Evolutionary conservation across 2,329 filamentous ascomycete species (phyloP), one percentile per base, ranked within the genome.

Genomic region (Daldinia sp.): DNA sequence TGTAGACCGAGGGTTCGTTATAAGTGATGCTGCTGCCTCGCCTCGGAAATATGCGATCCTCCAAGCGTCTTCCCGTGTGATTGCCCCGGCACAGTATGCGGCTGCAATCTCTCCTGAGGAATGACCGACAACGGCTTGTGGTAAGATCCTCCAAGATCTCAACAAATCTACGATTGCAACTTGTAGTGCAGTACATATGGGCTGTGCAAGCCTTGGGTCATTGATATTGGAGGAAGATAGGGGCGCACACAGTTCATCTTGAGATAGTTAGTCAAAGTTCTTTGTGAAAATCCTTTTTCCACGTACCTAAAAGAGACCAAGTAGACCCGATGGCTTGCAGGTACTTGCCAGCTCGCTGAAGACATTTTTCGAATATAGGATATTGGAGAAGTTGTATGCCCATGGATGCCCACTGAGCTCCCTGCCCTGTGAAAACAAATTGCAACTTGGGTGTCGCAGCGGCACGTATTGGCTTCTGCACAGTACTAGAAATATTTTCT

Each of bases 91-190:
- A 20, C 41, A 42, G 7, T 42, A 42, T 42, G 35, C 35, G 12
- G 35, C 35, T 39, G 35, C 35, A 39, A 39, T 39, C 13, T 39
- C 35, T 39, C 35, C 41, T 18, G 18, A 42, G 5, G 41, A 42
- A n/a, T 42, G 41, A 42, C 18, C 41, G 18, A 42, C 41, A 42
- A 39, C 35, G 13, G 35, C 35, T 15, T 39, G 35, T 1, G 35
- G 35, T 15, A 15, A 39, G 12, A 39, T 4, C 13, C 12, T 15
- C 35, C 35, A 39, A 39, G 35, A 39, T 5, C 13, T 39, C 0
- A 79, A 63, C 0, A 79, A 74, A 7, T 76, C 74, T 1, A 79
- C 72, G 3, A 80, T 67, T 0, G 76, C 77, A 0, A 80, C 20
- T 39, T 80, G 79, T 0, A 79, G 33, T 0, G 69, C 74, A 0